These are phyloP conservation scores for Pseudogymnoascus verrucosus DNA, from an alignment of 2,329 filamentous ascomycete genomes.

Conservation along the genomic window DNA sequence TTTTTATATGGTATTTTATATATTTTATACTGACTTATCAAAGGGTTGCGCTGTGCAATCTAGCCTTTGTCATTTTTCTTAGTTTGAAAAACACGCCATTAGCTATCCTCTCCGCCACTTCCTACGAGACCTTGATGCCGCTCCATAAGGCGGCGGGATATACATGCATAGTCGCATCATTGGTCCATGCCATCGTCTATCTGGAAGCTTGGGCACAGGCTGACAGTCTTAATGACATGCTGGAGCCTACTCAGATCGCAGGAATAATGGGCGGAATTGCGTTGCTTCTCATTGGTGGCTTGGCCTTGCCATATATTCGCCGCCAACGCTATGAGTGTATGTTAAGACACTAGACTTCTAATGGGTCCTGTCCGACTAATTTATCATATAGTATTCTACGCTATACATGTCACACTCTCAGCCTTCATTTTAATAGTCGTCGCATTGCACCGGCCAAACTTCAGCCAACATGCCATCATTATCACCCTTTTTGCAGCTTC, in stretches of 20 bases:
- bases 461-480: constrained; percentile 33
- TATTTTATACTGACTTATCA: not conserved
- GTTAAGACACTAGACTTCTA: not conserved
- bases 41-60: constrained; percentile 42
- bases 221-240: constrained; percentile 26
- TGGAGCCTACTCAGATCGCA: constrained; percentile 34
- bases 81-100: constrained; percentile 52
- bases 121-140: constrained; percentile 51
- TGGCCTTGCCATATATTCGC: constrained; percentile 33
- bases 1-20: not conserved
- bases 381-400: constrained; percentile 37
- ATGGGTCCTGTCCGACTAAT: not conserved
- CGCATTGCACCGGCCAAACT: constrained; percentile 44
- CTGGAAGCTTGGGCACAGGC: constrained; percentile 27
- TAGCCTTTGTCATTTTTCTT: constrained; percentile 45
- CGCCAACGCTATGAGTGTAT: constrained; percentile 40
- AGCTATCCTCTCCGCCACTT: constrained; percentile 43
- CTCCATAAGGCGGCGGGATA: constrained; percentile 48
- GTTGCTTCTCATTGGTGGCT: constrained; percentile 37
- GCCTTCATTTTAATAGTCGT: constrained; percentile 40
- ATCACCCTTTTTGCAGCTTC: constrained; percentile 35
- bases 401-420: constrained; percentile 43
- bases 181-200: constrained; percentile 41
- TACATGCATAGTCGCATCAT: constrained; percentile 37
- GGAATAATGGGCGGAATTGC: constrained; percentile 41